Evolutionary conservation across 306 rosid genomes (phyloP), one percentile per base, ranked within the genome.

Genomic region (Prunus mongolica): DNA sequence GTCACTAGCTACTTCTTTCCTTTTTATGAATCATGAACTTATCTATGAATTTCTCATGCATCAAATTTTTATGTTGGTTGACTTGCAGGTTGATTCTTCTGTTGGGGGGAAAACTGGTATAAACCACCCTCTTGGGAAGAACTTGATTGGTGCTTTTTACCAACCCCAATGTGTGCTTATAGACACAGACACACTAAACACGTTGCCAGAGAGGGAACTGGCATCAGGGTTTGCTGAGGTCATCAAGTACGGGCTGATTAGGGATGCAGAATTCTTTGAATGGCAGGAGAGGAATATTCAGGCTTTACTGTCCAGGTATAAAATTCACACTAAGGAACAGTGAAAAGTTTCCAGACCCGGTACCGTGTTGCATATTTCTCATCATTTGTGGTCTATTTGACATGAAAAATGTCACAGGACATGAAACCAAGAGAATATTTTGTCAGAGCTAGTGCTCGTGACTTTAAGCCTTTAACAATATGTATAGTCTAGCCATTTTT

Each of bases 51-150:
- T 64, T 73, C 50, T 73, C 19, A 58, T 63, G 19, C 5, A n/a
- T 8, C 50, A 30, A 22, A 1, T 25, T 16, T 38, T 24, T 71
- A 9, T 65, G 19, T 28, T 38, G 6, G 10, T 58, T 52, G 56
- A 77, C 30, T 66, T 79, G 30, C 80, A 92, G 99, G 99, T 96
- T 79, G 97, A 96, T 89, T 96, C 99, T 74, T 96, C 99, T 41
- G 99, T 96, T 84, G 99, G 99, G 72, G 98, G 98, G 49, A 92
- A 96, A 84, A 96, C 98, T 8, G 98, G 93, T 83, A 91, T 96
- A 87, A 96, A 96, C 83, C 99, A 95, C 57, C 88, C 72, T 65
- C 93, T 95, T 70, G 98, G 99, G 56, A 95, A 95, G 92, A 95
- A 95, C 81, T 86, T 92, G 80, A 95, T 92, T 16, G 99, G 98